A percentile compares a stretch with the other conserved stretches of the same genome.
Conservation (phyloP, 2,329 filamentous ascomycete species). For the Boeremia exigua region DNA sequence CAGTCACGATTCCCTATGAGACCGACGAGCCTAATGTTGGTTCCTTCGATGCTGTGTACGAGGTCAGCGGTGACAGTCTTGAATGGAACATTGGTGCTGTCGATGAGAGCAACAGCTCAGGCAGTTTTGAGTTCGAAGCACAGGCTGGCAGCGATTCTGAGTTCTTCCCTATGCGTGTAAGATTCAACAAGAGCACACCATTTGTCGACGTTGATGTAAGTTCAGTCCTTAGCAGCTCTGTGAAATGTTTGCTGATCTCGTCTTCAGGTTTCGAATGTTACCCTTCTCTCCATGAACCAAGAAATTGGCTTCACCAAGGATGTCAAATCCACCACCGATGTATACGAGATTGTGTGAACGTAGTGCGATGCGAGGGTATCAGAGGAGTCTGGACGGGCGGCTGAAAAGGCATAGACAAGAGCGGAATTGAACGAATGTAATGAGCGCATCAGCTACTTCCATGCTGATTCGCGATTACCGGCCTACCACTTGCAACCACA, state of each 20-base stretch:
- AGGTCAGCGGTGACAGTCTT: conserved; percentile 88
- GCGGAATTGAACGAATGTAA: neutral
- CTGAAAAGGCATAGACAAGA: conserved; percentile 13
- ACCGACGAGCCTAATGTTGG: conserved; percentile 86
- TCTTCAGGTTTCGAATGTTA: conserved; percentile 69
- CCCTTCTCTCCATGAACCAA: conserved; percentile 75
- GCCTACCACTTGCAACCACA: neutral
- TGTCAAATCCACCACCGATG: conserved; percentile 76
- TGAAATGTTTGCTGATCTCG: conserved; percentile 29
- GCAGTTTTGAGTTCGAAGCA: conserved; percentile 95
- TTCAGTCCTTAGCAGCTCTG: conserved; percentile 27
- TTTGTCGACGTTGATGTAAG: conserved; percentile 94
- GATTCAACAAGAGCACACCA: conserved; percentile 83
- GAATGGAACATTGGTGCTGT: conserved; percentile 93
- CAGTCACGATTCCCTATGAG: conserved; percentile 84
- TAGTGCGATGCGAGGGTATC: neutral
- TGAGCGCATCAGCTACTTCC: neutral
- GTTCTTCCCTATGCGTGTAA: conserved; percentile 96
- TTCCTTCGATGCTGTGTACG: conserved; percentile 92
- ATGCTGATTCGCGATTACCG: neutral
- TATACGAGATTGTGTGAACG: conserved; percentile 74
- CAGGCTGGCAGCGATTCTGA: conserved; percentile 86
- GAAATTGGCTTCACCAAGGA: conserved; percentile 85
- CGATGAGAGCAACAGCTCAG: conserved; percentile 79
- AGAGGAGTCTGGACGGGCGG: neutral